phyloP scores from a whole-genome alignment of 2,329 filamentous ascomycete genomes.

The Chaetothyriales sp. region DNA sequence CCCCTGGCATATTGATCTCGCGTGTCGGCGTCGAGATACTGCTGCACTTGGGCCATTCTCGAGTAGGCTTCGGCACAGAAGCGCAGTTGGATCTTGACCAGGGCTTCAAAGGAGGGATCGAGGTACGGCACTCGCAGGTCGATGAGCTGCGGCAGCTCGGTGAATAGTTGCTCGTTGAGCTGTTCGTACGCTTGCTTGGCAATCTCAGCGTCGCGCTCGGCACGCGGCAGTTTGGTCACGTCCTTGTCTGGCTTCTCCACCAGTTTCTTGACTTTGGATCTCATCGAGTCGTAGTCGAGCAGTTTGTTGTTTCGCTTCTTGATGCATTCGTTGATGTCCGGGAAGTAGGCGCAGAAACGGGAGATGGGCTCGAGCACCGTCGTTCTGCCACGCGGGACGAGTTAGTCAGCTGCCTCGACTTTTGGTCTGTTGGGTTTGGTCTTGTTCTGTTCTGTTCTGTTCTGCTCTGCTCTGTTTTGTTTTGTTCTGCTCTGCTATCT shows the following conservation, averaged over 20 bases:
- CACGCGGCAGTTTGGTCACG: constrained; percentile 84
- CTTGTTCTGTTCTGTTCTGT: neutral
- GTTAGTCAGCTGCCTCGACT: constrained; percentile 1
- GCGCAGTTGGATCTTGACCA: constrained; percentile 94
- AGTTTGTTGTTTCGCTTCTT: constrained; percentile 98
- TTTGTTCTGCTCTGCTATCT: neutral
- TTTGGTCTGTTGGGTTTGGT: neutral
- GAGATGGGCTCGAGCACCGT: constrained; percentile 93
- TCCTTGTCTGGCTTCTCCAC: constrained; percentile 99
- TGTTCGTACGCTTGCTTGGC: constrained; percentile 88
- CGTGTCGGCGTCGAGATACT: constrained; percentile 91
- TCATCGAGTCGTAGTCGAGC: constrained; percentile 91
- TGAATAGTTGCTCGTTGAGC: constrained; percentile 88
- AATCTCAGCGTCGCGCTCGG: constrained; percentile 93
- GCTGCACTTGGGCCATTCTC: constrained; percentile 97
- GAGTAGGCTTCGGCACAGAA: constrained; percentile 98
- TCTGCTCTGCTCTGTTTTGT: neutral
- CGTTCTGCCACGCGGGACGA: constrained; percentile 40
- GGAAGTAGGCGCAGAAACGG: constrained; percentile 95
- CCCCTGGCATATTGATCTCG: constrained; percentile 92
- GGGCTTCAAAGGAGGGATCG: constrained; percentile 89
- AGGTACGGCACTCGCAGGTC: constrained; percentile 93
- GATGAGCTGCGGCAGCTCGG: constrained; percentile 87
- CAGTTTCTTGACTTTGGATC: constrained; percentile 90
- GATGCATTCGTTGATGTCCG: constrained; percentile 97